Conservation (phyloP, 1,139 yeast species). For the Lodderomyces parapsilosis region DNA sequence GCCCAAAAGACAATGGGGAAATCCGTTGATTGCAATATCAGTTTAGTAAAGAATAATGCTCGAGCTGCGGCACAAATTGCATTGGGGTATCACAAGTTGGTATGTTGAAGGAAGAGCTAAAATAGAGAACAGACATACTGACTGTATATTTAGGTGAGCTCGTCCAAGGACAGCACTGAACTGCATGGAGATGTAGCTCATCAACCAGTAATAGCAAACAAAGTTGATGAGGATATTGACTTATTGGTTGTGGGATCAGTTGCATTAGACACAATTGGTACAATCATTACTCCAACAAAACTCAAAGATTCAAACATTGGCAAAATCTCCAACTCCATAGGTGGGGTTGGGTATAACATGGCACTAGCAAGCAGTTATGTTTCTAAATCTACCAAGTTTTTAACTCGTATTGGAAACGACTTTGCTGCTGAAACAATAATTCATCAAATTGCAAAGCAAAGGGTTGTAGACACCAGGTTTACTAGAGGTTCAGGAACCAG, state of each 20-base stretch:
- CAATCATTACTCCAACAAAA: slow-evolving; percentile 26
- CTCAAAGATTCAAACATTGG: slow-evolving; percentile 78
- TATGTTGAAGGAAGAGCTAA: neutral
- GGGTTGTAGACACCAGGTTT: slow-evolving; percentile 15
- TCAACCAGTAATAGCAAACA: neutral
- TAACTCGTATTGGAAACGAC: slow-evolving; percentile 64
- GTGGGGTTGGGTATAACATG: slow-evolving; percentile 85
- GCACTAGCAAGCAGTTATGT: slow-evolving; percentile 50
- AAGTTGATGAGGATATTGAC: slow-evolving; percentile 8
- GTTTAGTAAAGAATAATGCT: slow-evolving; percentile 79
- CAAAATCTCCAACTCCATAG: slow-evolving; percentile 52
- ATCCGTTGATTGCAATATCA: slow-evolving; percentile 69
- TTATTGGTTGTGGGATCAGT: slow-evolving; percentile 68
- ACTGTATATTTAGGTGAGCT: neutral
- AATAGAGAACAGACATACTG: neutral
- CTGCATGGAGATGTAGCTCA: neutral
- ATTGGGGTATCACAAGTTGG: slow-evolving; percentile 11
- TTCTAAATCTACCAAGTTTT: slow-evolving; percentile 34
- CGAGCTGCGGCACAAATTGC: slow-evolving; percentile 68
- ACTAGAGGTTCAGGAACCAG: slow-evolving; percentile 45
- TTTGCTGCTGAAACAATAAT: slow-evolving; percentile 45
- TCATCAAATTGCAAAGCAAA: slow-evolving; percentile 22
- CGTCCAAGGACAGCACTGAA: neutral
- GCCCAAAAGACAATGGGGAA: slow-evolving; percentile 66
- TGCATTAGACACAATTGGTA: slow-evolving; percentile 70